Evolutionary conservation across 257 asterid species (phyloP), one percentile per base, ranked within the genome.

Genomic region (Scutellaria minor): DNA sequence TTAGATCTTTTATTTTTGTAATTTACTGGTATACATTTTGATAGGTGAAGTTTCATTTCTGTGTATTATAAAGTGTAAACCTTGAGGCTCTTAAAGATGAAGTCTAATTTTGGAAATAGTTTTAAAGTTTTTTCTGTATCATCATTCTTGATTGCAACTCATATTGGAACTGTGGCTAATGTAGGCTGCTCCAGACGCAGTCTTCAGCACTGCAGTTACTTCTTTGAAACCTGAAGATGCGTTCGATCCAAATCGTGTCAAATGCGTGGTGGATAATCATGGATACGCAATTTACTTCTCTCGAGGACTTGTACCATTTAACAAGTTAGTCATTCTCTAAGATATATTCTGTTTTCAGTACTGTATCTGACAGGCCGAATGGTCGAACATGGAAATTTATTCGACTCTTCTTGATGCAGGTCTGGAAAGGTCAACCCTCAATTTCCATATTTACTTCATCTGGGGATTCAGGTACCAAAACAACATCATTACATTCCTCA

Each of bases 161-260:
- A 69, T 7, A 52, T 5, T 61, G 18, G 24, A 22, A 22, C 41
- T 58, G 24, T 59, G 74, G 72, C 78, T 62, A 27, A 63, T 73
- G 82, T 78, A 93, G 98, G 92, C 85, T 77, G 80, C 98, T 47
- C 97, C 97, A 7, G 96, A 93, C 75, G 96, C 95, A 18, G 96
- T 93, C 74, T 91, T 93, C 80, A 91, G 96, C 86, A 91, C 95
- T 5, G 97, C 90, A 22, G 94, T 82, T 75, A 93, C 95, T 69
- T 74, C 96, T 54, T 75, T 93, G 84, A 88, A 88, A 77, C 85
- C 94, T 59, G 96, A 91, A 79, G 96, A 93, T 77, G 96, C 96
- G 54, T 84, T 84, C 56, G 96, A 93, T 81, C 83, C 93, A 4
- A 93, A 93, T 79, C 95, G 96, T 31, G 97, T 91, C 40, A 93